phyloP scores from a whole-genome alignment of 129 eudicot species.

The Sambucus nigra region DNA sequence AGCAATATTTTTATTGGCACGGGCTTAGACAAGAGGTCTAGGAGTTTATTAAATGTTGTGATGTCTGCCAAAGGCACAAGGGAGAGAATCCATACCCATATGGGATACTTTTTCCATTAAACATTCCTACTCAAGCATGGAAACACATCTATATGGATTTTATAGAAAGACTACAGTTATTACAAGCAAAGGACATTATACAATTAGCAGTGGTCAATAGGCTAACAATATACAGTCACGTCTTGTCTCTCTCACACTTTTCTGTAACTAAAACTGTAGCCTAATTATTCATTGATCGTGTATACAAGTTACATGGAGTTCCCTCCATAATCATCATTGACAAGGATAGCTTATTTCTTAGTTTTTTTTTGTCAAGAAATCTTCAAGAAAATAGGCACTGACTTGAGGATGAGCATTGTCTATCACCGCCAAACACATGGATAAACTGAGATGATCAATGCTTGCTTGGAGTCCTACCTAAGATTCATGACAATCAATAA shows the following conservation, averaged over 20 bases:
- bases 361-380: neutral
- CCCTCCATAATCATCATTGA: neutral
- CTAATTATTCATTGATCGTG: neutral
- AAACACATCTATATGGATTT: no score
- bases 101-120: no score
- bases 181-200: no score
- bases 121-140: no score
- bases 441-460: conserved; percentile 8
- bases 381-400: neutral
- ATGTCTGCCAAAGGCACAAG: no score
- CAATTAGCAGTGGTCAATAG: no score
- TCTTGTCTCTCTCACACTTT: neutral
- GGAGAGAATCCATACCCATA: no score
- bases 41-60: no score
- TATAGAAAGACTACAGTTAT: no score
- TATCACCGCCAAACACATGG: conserved; percentile 14
- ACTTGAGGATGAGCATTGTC: neutral
- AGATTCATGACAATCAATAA: neutral
- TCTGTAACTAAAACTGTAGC: neutral
- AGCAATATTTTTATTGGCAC: neutral
- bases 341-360: neutral
- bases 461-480: neutral
- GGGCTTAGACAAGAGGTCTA: neutral
- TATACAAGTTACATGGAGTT: conserved; percentile 2
- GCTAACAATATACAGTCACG: neutral